Evolutionary conservation across 2,329 filamentous ascomycete species (phyloP).

Genomic region (Gnomoniopsis smithogilvyi): DNA sequence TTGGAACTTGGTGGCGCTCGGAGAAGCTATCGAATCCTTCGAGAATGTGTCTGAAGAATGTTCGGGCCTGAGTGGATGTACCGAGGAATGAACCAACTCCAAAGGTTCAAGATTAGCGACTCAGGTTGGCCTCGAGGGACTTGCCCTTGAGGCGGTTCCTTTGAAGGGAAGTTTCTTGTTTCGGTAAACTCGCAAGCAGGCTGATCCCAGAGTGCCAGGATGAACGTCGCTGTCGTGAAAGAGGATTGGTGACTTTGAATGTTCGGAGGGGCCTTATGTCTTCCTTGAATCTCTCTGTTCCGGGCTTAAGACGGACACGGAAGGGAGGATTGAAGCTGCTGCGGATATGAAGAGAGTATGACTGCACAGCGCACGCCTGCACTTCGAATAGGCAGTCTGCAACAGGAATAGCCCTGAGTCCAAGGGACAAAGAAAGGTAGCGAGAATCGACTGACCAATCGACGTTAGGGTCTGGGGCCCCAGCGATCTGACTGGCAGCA

Average conservation of each 20-base stretch:
- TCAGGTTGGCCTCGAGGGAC: background rate
- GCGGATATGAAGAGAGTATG: constrained; percentile 1
- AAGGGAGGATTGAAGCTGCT: constrained; percentile 6
- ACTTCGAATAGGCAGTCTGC: constrained; percentile 13
- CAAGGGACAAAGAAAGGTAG: constrained; percentile 17
- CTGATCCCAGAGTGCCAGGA: background rate
- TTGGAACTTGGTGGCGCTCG: background rate
- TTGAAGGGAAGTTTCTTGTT: background rate
- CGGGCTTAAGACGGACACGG: constrained; percentile 13
- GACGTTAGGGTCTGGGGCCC: background rate
- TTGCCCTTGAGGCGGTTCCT: background rate
- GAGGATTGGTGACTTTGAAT: background rate
- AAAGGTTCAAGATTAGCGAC: background rate
- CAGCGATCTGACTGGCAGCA: constrained; percentile 14
- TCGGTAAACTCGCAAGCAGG: background rate
- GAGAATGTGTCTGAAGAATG: constrained; percentile 8
- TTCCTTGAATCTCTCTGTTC: constrained; percentile 6
- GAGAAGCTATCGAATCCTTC: constrained; percentile 2
- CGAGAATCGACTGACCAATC: constrained; percentile 9
- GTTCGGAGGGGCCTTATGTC: background rate
- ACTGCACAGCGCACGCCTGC: constrained; percentile 5
- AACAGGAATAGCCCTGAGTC: constrained; percentile 15
- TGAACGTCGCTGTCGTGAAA: background rate
- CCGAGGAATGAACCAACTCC: background rate
- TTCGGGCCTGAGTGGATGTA: background rate